These are phyloP conservation scores for Austroboletus novae-zelandiae DNA, from an alignment of 1,284 basidiomycete genomes.

Conservation along the genomic window DNA sequence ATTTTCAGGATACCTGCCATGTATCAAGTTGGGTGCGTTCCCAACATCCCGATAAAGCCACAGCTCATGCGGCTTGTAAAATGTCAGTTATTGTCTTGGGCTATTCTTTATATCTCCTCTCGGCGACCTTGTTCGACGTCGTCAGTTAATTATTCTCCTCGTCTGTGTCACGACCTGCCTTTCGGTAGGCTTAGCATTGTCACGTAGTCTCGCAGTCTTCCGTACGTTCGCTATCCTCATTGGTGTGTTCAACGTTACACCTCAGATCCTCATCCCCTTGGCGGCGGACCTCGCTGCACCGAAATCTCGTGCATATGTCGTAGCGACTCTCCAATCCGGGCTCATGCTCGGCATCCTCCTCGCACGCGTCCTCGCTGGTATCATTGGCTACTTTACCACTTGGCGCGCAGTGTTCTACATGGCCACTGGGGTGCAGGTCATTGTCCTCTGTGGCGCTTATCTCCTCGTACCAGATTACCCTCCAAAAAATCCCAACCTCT, in stretches of 20 bases:
- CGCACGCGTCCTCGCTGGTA: slow-evolving; percentile 63
- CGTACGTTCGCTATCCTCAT: slow-evolving; percentile 54
- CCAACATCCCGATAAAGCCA: neutral
- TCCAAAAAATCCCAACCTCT: slow-evolving; percentile 55
- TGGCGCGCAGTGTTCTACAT: slow-evolving; percentile 70
- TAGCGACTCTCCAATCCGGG: slow-evolving; percentile 67
- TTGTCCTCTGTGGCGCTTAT: slow-evolving; percentile 53
- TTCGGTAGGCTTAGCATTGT: slow-evolving; percentile 58
- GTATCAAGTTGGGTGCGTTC: slow-evolving; percentile 45
- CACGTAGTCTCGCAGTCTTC: slow-evolving; percentile 46
- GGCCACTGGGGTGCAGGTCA: slow-evolving; percentile 53
- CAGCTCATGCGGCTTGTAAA: neutral
- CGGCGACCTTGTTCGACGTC: slow-evolving; percentile 62
- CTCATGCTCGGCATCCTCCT: slow-evolving; percentile 69
- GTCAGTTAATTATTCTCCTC: slow-evolving; percentile 52
- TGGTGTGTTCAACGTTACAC: slow-evolving; percentile 56
- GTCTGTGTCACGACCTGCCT: slow-evolving; percentile 47
- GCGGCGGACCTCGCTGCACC: slow-evolving; percentile 65
- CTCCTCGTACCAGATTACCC: slow-evolving; percentile 67
- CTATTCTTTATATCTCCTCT: slow-evolving; percentile 63
- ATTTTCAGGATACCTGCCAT: slow-evolving; percentile 46
- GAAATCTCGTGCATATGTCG: slow-evolving; percentile 53
- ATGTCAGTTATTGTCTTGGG: slow-evolving; percentile 52
- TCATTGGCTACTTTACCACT: slow-evolving; percentile 57
- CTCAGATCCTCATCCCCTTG: slow-evolving; percentile 61